phyloP scores from a whole-genome alignment of 306 rosid species.

The Prunus kanzakura region DNA sequence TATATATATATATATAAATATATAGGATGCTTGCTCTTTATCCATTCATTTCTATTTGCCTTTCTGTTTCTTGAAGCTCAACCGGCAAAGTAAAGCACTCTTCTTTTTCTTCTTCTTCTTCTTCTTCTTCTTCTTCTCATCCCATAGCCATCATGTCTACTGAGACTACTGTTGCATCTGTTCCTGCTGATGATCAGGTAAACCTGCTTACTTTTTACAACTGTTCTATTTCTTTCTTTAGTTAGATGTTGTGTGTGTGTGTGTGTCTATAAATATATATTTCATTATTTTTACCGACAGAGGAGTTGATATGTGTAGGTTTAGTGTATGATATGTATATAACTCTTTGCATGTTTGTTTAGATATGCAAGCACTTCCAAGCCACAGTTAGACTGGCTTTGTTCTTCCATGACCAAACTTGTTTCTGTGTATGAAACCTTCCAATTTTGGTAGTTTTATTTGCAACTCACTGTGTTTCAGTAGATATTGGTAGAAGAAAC shows the following conservation, averaged over 20 bases:
- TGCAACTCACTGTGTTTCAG: background rate
- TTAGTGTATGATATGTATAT: too few relatives aligned
- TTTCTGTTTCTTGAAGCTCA: constrained; percentile 2
- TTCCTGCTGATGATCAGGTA: constrained; percentile 8
- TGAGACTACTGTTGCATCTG: background rate
- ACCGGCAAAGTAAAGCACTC: background rate
- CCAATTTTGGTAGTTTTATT: background rate
- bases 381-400: too few relatives aligned
- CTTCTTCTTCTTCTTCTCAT: background rate
- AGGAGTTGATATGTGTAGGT: too few relatives aligned
- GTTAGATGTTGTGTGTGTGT: background rate
- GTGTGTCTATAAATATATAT: too few relatives aligned
- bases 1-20: too few relatives aligned
- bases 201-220: background rate
- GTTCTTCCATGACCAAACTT: too few relatives aligned
- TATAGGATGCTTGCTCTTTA: background rate
- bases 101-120: background rate
- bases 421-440: background rate
- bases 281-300: too few relatives aligned
- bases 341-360: too few relatives aligned
- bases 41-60: constrained; percentile 5
- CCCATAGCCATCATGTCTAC: constrained; percentile 13
- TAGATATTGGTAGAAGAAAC: background rate
- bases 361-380: too few relatives aligned
- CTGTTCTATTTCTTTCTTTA: background rate